These are phyloP conservation scores for Phytophthora boehmeriae DNA, from an alignment of 352 stramenopile species.

Conservation along the genomic window DNA sequence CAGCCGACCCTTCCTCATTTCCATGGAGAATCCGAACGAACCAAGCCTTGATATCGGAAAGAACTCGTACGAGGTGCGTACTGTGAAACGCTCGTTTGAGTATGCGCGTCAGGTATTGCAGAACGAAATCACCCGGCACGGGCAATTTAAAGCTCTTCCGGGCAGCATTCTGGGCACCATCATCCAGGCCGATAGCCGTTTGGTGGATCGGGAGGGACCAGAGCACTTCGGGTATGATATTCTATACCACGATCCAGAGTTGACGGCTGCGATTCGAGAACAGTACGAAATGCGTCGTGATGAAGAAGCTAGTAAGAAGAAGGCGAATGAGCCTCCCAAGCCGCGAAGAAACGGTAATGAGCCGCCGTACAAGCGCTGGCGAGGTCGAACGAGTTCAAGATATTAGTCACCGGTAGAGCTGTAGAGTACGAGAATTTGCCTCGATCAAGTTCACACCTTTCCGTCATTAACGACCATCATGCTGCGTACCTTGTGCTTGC, in stretches of 20 bases:
- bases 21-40: constrained; percentile 96
- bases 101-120: constrained; percentile 75
- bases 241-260: constrained; percentile 70
- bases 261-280: constrained; percentile 62
- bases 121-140: constrained; percentile 76
- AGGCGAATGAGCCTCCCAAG: constrained; percentile 27
- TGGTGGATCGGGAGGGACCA: constrained; percentile 63
- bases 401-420: constrained; percentile 28
- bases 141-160: constrained; percentile 62
- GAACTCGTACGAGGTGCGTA: constrained; percentile 93
- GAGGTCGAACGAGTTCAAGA: constrained; percentile 45
- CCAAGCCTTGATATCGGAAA: constrained; percentile 90
- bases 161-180: constrained; percentile 80
- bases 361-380: constrained; percentile 67
- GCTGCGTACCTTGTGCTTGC: no score
- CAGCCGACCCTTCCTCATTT: constrained; percentile 85
- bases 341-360: constrained; percentile 39
- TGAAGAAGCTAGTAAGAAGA: constrained; percentile 65
- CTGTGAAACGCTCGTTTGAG: constrained; percentile 92
- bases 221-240: constrained; percentile 73
- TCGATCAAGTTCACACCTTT: background rate
- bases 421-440: constrained; percentile 6
- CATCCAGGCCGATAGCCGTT: constrained; percentile 70
- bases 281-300: constrained; percentile 70
- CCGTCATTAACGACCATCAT: background rate